These are phyloP conservation scores for Boletus semigastroideus DNA, from an alignment of 1,284 basidiomycete species.

Conservation along the genomic window DNA sequence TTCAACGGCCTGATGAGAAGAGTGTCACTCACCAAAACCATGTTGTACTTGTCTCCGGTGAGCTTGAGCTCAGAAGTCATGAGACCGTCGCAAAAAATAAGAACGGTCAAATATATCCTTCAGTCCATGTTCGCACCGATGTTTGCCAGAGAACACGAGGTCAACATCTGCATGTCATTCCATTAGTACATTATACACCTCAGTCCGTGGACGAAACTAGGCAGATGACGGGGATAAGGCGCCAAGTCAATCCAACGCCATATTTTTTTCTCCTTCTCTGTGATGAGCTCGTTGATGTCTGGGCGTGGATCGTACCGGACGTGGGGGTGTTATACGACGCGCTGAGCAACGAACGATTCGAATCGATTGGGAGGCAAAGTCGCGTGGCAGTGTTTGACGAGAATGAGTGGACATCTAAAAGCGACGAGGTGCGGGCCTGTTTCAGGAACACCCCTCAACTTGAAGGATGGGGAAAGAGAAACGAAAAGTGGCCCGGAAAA, in stretches of 20 bases:
- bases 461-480: constrained; percentile 48
- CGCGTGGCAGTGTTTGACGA: constrained; percentile 50
- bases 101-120: background rate
- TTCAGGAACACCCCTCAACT: constrained; percentile 53
- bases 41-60: constrained; percentile 2
- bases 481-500: constrained; percentile 55
- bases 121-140: background rate
- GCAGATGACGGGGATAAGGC: constrained; percentile 3
- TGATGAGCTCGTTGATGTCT: too few relatives aligned
- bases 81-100: constrained; percentile 8
- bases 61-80: constrained; percentile 1
- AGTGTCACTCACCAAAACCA: constrained; percentile 1
- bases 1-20: too few relatives aligned
- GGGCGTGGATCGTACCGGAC: constrained; percentile 47
- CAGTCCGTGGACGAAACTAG: constrained; percentile 3
- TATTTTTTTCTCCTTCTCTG: too few relatives aligned
- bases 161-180: too few relatives aligned
- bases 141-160: background rate
- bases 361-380: constrained; percentile 66
- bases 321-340: constrained; percentile 38
- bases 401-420: constrained; percentile 57
- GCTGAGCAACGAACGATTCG: constrained; percentile 40
- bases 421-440: constrained; percentile 63
- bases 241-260: constrained; percentile 2
- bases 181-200: background rate